Evolutionary conservation across 768 basidiomycete species (phyloP).

Genomic region (Tulasnella sp.): DNA sequence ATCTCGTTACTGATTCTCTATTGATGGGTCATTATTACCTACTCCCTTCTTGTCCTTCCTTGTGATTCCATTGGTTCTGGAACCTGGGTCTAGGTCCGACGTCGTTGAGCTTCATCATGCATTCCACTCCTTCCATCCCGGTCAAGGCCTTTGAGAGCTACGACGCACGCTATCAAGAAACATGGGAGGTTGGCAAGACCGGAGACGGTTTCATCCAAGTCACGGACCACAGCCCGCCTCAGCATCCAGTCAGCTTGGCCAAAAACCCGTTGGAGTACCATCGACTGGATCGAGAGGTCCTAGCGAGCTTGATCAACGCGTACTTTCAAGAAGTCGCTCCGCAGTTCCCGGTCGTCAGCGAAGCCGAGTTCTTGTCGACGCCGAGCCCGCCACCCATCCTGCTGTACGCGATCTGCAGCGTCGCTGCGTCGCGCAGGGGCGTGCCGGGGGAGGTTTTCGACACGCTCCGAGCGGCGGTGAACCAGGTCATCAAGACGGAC

Average conservation of each 20-base stretch:
- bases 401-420: constrained; percentile 90
- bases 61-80: constrained; percentile 30
- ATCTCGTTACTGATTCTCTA: constrained; percentile 28
- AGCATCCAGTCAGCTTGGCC: constrained; percentile 40
- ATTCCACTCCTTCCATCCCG: constrained; percentile 83
- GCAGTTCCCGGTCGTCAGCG: constrained; percentile 83
- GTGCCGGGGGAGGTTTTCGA: constrained; percentile 86
- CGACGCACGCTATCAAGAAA: constrained; percentile 83
- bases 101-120: constrained; percentile 77
- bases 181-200: constrained; percentile 75
- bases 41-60: constrained; percentile 24
- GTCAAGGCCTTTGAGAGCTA: constrained; percentile 81
- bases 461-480: constrained; percentile 81
- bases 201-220: constrained; percentile 89
- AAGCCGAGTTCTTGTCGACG: constrained; percentile 74
- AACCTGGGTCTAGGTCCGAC: constrained; percentile 67
- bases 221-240: constrained; percentile 50
- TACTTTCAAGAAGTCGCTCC: constrained; percentile 89
- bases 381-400: constrained; percentile 60
- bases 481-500: constrained; percentile 79
- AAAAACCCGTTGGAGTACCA: constrained; percentile 36
- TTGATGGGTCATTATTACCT: constrained; percentile 25
- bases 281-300: constrained; percentile 69
- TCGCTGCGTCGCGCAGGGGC: constrained; percentile 81
- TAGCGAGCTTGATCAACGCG: constrained; percentile 81